Base-by-base conservation (phyloP, 495 filamentous ascomycete species). In the Penicillium riverlandense region DNA sequence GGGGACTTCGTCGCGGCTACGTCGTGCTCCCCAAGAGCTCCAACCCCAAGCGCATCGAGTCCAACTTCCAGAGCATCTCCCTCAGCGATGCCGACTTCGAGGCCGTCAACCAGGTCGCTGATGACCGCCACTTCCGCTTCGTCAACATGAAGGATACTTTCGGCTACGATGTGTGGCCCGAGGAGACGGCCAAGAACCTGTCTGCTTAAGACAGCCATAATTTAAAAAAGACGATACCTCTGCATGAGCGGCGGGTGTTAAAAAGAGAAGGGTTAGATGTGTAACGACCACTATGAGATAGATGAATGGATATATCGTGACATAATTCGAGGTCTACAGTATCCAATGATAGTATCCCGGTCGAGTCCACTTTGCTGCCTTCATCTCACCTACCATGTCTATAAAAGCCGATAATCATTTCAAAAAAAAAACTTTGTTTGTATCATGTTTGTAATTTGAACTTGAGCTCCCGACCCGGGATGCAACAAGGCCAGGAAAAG, bases 61-160 rank as follows among this genome's bases (percentile, higher is more conserved):
- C 69, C 48, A 86, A 86, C 67, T 80, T 80, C 62, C 76, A 79
- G 46, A 62, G 76, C 77, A 68, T 82, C 63, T 62, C 73, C 35
- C 59, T 82, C 45, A 57, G 46, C 30, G 73, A 82, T 37, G 70
- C 62, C 28, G 76, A 80, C 47, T 82, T 71, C 52, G 69, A 65
- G 57, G 77, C 73, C 8, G 72, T 83, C 35, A 79, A 83, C 54
- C 62, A 63, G 44, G 79, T 84, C 11, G 77, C 78, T 6, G 66
- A 77, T 55, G 71, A 72, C 32, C 75, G 82, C 41, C 76, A 82
- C 54, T 72, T 69, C 44, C 76, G 85, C 43, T 88, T 89, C 58
- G 83, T 89, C 34, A 86, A 89, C 63, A 88, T 88, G 84, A 88
- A 85, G 69, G 82, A 88, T 43, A 77, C 73, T 40, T 79, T 80